These are phyloP conservation scores for Beauveria rudraprayagi DNA, from an alignment of 2,329 filamentous ascomycete genomes.

Conservation along the genomic window DNA sequence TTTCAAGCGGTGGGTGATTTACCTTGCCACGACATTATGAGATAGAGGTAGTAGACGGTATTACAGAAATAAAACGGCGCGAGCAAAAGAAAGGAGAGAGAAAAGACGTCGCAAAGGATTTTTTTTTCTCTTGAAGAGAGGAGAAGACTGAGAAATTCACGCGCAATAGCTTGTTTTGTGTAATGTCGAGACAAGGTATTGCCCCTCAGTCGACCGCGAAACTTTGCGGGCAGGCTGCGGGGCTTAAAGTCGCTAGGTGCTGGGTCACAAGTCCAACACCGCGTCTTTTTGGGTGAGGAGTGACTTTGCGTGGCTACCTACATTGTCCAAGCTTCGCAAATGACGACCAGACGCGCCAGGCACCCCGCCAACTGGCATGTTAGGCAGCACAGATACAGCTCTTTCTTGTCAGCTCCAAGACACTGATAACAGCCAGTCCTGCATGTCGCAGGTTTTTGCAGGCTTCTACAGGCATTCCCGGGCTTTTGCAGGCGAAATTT, in stretches of 20 bases:
- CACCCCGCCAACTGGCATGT: not conserved
- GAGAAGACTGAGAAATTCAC: slow-evolving; percentile 8
- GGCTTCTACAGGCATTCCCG: not conserved
- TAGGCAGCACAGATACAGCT: not conserved
- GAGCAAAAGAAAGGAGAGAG: not conserved
- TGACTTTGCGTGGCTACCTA: not conserved
- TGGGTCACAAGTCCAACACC: slow-evolving; percentile 3
- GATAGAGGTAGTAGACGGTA: slow-evolving; percentile 10
- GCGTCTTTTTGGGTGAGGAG: slow-evolving; percentile 5
- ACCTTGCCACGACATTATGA: slow-evolving; percentile 68
- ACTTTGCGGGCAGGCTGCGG: slow-evolving; percentile 4
- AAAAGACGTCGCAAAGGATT: not conserved
- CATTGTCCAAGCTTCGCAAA: not conserved
- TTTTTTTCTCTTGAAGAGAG: not conserved
- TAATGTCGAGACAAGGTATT: not conserved
- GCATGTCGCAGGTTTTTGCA: not conserved
- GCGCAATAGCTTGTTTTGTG: slow-evolving; percentile 10
- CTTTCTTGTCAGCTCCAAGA: not conserved
- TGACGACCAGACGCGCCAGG: not conserved
- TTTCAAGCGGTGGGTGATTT: slow-evolving; percentile 26
- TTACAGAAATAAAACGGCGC: not conserved
- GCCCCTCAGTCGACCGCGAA: slow-evolving; percentile 7
- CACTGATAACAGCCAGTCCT: not conserved
- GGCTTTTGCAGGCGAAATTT: not conserved
- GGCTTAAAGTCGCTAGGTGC: not conserved